These are phyloP conservation scores for Leishmania major DNA, from an alignment of 208 protist genomes.

Conservation along the genomic window DNA sequence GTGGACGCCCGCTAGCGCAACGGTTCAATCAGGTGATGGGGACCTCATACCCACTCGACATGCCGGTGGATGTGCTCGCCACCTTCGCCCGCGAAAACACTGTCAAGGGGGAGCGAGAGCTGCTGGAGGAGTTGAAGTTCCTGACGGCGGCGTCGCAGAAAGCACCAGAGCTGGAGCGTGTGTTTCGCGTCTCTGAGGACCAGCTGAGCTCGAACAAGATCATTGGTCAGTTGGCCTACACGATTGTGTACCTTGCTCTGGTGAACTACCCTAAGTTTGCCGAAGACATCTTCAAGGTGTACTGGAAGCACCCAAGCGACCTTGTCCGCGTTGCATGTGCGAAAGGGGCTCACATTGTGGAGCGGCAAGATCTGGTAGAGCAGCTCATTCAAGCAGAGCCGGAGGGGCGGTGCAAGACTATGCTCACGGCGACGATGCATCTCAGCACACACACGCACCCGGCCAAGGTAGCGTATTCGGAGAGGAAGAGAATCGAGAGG, in stretches of 20 bases:
- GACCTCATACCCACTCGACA: conserved; percentile 85
- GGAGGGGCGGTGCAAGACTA: conserved; percentile 73
- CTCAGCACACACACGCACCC: not conserved
- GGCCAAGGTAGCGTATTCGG: not conserved
- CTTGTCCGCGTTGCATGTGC: conserved; percentile 87
- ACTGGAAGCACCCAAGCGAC: conserved; percentile 76
- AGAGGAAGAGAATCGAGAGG: not conserved
- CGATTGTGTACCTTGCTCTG: conserved; percentile 88
- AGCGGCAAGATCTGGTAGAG: conserved; percentile 72
- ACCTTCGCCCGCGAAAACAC: conserved; percentile 68
- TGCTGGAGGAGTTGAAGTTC: conserved; percentile 86
- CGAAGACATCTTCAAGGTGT: conserved; percentile 82
- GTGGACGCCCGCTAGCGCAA: conserved; percentile 83
- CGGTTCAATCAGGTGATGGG: conserved; percentile 92
- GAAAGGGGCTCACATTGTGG: conserved; percentile 82
- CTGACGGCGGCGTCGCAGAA: conserved; percentile 67
- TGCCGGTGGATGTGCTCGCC: conserved; percentile 89
- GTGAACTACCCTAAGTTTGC: conserved; percentile 73
- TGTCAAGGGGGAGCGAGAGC: conserved; percentile 69
- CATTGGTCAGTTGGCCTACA: conserved; percentile 89
- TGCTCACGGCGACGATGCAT: conserved; percentile 68
- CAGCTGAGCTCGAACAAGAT: conserved; percentile 85
- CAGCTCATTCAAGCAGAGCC: conserved; percentile 69
- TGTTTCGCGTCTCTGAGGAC: conserved; percentile 82
- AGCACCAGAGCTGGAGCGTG: conserved; percentile 78